Base-by-base conservation (phyloP, 805 yeast genomes). In the Pichia gijzeniarum region DNA sequence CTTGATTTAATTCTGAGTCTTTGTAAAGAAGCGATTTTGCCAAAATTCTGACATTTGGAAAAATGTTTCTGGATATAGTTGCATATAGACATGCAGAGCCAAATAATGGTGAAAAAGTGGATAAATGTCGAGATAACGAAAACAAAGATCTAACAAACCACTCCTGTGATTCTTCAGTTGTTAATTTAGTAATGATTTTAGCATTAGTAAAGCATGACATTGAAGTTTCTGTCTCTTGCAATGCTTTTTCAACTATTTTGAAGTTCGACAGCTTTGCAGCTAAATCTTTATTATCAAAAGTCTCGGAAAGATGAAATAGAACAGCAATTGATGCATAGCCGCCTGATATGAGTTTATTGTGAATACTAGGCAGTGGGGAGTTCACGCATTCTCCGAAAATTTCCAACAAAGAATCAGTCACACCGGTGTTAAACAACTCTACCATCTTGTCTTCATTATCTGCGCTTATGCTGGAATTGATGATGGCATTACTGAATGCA, bases 121-220 rank as follows among this genome's bases (percentile, higher is more conserved):
- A 27, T 2, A 58, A 55, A 27, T 30, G 30, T 9, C 38, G 37
- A 5, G 69, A 51, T 3, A 71, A 48, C 0, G 72, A 55, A 12
- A 51, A 53, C 35, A 82, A 58, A 0, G 83, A 74, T 38, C 67
- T 59, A 8, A 72, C 61, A 49, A 71, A 75, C 87, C 85, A 81
- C 9, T 52, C 45, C 39, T 69, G 73, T 48, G 80, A 85, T 6
- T 60, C 66, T 1, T 58, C 63, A 2, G 72, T 51, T 0, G 62
- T 35, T 32, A 81, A 61, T 51, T 82, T 82, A 16, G 75, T 62
- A 51, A 71, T 72, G 4, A 80, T 70, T 47, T 75, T 76, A 12
- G 70, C 53, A 48, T 66, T 74, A 4, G 70, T 53, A 40, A 79
- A 53, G 28, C 80, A 62, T 16, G 87, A 68, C 44, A 81, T 69